Evolutionary conservation across 2,329 filamentous ascomycete species (phyloP).

Genomic region (Neopestalotiopsis clavispora): DNA sequence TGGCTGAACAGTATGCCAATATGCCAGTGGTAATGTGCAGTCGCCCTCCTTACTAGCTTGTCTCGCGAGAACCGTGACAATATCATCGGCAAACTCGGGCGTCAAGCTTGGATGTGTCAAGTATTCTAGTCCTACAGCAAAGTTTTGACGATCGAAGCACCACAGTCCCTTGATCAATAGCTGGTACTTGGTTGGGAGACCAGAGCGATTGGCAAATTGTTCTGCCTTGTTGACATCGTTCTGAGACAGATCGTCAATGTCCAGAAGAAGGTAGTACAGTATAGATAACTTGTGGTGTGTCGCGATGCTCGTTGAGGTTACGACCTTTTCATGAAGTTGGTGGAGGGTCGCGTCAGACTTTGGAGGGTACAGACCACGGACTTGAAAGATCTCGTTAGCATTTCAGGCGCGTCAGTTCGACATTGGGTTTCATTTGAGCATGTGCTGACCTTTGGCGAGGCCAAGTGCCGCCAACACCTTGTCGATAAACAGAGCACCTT

Average conservation of each 20-base stretch:
- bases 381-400: conserved; percentile 24
- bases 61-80: conserved; percentile 71
- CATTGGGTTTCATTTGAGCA: not conserved
- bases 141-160: conserved; percentile 76
- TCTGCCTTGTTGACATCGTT: conserved; percentile 49
- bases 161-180: conserved; percentile 84
- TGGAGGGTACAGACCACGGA: conserved; percentile 74
- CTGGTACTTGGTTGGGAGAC: conserved; percentile 77
- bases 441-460: conserved; percentile 66
- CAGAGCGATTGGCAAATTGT: conserved; percentile 64
- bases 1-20: conserved; percentile 78
- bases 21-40: conserved; percentile 72
- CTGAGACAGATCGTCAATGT: conserved; percentile 61
- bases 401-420: not conserved
- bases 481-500: conserved; percentile 79
- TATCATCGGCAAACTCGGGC: conserved; percentile 83
- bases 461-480: conserved; percentile 73
- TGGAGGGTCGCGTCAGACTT: conserved; percentile 70
- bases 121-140: conserved; percentile 72
- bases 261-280: conserved; percentile 82
- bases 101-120: conserved; percentile 80
- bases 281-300: conserved; percentile 82
- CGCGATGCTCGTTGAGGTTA: conserved; percentile 63
- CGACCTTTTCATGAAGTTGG: conserved; percentile 72
- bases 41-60: conserved; percentile 63